Conservation (phyloP, 108 stramenopile species). For the Skeletonema costatum region DNA sequence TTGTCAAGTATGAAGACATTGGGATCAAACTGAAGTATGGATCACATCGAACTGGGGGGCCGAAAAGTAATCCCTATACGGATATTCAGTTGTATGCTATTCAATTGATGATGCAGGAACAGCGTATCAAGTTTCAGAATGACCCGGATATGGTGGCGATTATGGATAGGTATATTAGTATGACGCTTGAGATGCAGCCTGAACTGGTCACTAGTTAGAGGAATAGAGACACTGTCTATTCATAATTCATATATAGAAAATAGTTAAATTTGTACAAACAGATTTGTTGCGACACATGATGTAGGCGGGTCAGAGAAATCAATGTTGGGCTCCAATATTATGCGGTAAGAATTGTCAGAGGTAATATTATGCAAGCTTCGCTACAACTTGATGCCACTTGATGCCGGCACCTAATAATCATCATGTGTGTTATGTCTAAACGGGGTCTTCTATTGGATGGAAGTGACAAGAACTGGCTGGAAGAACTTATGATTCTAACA, state of each 20-base stretch:
- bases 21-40: not conserved
- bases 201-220: not conserved
- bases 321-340: too few relatives aligned
- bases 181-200: not conserved
- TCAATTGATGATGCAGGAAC: not conserved
- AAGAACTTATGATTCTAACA: too few relatives aligned
- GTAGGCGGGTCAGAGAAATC: too few relatives aligned
- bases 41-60: not conserved
- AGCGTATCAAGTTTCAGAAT: not conserved
- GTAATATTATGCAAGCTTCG: too few relatives aligned
- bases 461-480: not conserved
- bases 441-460: not conserved
- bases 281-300: too few relatives aligned
- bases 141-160: not conserved
- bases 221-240: not conserved
- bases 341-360: too few relatives aligned
- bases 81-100: not conserved
- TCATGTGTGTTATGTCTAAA: too few relatives aligned
- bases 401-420: too few relatives aligned
- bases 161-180: not conserved
- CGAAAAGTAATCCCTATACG: not conserved
- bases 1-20: slow-evolving; percentile 12
- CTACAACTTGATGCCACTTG: too few relatives aligned
- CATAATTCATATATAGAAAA: not conserved
- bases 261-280: not conserved